Conservation (phyloP, 106 monocot genomes). For the Allium fistulosum region DNA sequence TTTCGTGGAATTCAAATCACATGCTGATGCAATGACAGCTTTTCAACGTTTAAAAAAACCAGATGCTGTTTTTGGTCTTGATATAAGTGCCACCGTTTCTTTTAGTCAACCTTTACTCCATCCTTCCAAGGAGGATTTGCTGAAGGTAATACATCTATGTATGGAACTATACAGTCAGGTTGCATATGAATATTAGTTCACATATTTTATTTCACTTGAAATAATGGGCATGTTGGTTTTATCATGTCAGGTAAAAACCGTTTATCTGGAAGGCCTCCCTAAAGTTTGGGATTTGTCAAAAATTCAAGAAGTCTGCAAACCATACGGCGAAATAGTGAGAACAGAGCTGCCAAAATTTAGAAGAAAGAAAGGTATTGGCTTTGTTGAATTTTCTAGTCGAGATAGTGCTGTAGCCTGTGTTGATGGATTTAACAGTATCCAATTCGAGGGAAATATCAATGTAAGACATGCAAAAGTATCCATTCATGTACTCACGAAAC, state of each 20-base stretch:
- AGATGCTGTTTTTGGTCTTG: slow-evolving; percentile 50
- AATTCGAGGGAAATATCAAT: slow-evolving; percentile 36
- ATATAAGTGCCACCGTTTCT: slow-evolving; percentile 48
- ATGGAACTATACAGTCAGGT: no score
- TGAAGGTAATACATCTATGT: slow-evolving; percentile 20
- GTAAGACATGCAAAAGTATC: slow-evolving; percentile 21
- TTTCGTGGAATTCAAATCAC: slow-evolving; percentile 47
- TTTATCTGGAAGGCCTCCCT: slow-evolving; percentile 45
- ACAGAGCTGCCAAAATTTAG: slow-evolving; percentile 32
- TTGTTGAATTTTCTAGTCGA: slow-evolving; percentile 50
- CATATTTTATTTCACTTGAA: no score
- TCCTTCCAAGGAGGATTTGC: slow-evolving; percentile 27
- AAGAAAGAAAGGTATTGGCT: slow-evolving; percentile 47
- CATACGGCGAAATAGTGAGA: slow-evolving; percentile 44
- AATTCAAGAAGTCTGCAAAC: slow-evolving; percentile 40
- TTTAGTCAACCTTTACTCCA: slow-evolving; percentile 34
- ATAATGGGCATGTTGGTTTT: background rate
- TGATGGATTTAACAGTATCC: slow-evolving; percentile 45
- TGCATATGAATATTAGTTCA: no score
- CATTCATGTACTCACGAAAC: background rate
- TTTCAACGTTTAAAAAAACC: slow-evolving; percentile 49
- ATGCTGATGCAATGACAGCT: slow-evolving; percentile 52
- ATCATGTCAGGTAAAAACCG: slow-evolving; percentile 42
- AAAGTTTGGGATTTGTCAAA: slow-evolving; percentile 52
- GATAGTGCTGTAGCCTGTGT: slow-evolving; percentile 59